Evolutionary conservation across 192 early-diverging fungal genomes (phyloP).

Genomic region (Cladochytrium replicatum): DNA sequence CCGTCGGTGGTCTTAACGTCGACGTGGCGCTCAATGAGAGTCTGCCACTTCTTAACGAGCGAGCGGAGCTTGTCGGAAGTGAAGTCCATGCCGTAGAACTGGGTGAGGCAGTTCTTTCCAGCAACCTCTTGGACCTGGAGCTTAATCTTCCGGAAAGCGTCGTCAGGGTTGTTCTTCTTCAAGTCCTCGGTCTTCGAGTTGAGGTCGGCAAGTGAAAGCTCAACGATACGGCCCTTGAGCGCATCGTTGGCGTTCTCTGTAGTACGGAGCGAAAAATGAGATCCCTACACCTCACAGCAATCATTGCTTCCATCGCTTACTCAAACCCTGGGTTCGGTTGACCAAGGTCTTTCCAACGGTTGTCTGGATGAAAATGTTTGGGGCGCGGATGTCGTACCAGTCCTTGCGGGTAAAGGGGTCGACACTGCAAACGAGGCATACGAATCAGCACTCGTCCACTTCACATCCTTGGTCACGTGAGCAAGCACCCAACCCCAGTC

Average conservation of each 20-base stretch:
- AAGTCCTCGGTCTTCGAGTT: no score
- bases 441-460: neutral
- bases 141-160: constrained; percentile 96
- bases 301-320: no score
- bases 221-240: constrained; percentile 93
- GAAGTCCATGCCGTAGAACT: constrained; percentile 99
- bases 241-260: constrained; percentile 85
- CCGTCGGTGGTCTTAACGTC: constrained; percentile 99
- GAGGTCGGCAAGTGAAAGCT: constrained; percentile 93
- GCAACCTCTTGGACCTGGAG: constrained; percentile 94
- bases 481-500: constrained; percentile 5
- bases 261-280: constrained; percentile 10
- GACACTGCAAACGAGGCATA: constrained; percentile 44
- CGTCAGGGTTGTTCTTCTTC: constrained; percentile 71
- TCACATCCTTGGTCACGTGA: no score
- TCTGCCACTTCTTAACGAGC: constrained; percentile 99
- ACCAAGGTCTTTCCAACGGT: constrained; percentile 98
- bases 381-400: constrained; percentile 99
- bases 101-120: constrained; percentile 98
- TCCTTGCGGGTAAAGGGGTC: constrained; percentile 99
- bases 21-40: constrained; percentile 92
- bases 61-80: constrained; percentile 99
- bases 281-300: no score
- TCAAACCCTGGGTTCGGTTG: constrained; percentile 99
- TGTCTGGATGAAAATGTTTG: constrained; percentile 88